Conservation (phyloP, 768 basidiomycete species). For the Boletus sp. region DNA sequence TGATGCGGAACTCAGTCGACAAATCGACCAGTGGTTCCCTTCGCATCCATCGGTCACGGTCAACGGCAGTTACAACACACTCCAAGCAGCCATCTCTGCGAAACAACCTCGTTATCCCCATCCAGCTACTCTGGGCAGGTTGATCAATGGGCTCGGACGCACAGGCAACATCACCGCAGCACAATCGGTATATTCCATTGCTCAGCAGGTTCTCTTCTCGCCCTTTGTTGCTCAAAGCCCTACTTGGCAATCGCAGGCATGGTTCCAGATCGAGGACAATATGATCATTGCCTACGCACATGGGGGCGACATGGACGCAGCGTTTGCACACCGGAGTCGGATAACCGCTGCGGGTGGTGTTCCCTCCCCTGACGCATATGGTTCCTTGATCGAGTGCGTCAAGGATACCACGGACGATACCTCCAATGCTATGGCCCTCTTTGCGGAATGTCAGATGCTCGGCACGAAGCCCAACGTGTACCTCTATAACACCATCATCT, state of each 20-base stretch:
- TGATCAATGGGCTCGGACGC: conserved; percentile 73
- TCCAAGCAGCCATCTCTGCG: conserved; percentile 43
- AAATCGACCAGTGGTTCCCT: conserved; percentile 35
- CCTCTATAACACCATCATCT: conserved; percentile 97
- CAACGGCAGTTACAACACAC: conserved; percentile 45
- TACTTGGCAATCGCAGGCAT: conserved; percentile 52
- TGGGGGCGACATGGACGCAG: conserved; percentile 72
- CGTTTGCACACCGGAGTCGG: conserved; percentile 75
- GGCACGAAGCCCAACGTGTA: conserved; percentile 79
- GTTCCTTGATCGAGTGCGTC: conserved; percentile 79
- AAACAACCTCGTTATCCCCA: conserved; percentile 47
- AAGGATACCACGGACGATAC: conserved; percentile 97
- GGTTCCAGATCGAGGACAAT: conserved; percentile 80
- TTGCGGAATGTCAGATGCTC: conserved; percentile 68
- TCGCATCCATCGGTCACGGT: conserved; percentile 29
- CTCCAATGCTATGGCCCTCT: conserved; percentile 80
- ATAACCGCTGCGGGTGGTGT: conserved; percentile 75
- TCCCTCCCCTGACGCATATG: conserved; percentile 90
- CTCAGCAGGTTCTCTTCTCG: conserved; percentile 57
- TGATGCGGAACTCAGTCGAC: conserved; percentile 27
- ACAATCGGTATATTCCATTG: conserved; percentile 60
- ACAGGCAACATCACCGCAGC: conserved; percentile 58
- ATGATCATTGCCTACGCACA: conserved; percentile 90
- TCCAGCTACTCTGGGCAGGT: conserved; percentile 49
- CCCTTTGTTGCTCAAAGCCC: conserved; percentile 40